phyloP scores from a whole-genome alignment of 148 eudicot species.

The Diospyros kaki region DNA sequence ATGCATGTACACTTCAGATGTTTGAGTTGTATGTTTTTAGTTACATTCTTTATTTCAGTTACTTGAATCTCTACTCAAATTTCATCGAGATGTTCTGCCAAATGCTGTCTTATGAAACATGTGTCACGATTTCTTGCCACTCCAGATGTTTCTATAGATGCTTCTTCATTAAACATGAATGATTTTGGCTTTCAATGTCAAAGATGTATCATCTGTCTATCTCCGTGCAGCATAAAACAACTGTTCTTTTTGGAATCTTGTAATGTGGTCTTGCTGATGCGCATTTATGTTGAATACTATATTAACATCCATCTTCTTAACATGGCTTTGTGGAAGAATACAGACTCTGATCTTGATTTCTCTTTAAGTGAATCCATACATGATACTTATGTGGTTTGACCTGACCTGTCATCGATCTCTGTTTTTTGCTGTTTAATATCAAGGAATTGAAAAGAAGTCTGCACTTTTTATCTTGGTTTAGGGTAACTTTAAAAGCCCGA shows the following conservation, averaged over 20 bases:
- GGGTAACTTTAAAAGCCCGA: too few species aligned
- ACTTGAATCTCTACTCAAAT: neutral
- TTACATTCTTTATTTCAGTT: neutral
- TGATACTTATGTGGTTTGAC: too few species aligned
- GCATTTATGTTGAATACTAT: too few species aligned
- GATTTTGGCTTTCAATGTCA: neutral
- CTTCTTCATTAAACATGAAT: neutral
- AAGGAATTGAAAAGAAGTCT: too few species aligned
- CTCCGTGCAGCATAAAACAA: neutral
- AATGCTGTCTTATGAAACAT: neutral
- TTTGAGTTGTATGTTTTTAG: neutral
- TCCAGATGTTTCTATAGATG: neutral
- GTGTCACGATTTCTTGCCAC: neutral
- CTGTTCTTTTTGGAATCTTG: neutral
- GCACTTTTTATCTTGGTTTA: too few species aligned
- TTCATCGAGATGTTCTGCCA: neutral
- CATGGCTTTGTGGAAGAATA: too few species aligned
- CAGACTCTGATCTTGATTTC: too few species aligned
- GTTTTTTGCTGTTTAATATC: too few species aligned
- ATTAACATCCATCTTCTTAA: too few species aligned
- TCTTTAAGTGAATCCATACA: too few species aligned
- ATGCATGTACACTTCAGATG: neutral
- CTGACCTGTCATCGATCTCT: too few species aligned
- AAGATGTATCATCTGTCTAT: neutral
- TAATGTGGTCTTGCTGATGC: neutral